Base-by-base conservation (phyloP, 2,329 filamentous ascomycete species). In the Colletotrichum liaoningense region DNA sequence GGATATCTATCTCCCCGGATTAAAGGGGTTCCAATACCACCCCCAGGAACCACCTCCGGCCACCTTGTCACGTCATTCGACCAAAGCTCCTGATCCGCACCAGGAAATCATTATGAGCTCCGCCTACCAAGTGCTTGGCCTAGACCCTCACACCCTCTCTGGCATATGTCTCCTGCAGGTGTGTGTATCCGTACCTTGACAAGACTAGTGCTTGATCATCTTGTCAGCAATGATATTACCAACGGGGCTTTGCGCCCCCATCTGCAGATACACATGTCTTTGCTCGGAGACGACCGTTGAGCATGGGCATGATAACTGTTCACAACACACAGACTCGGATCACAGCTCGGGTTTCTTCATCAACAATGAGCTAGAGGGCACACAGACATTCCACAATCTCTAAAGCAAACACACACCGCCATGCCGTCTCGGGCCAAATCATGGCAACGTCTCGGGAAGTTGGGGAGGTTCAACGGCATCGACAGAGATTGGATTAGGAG, bases 31-130 rank as follows among this genome's bases (percentile, higher is more conserved):
- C 33, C 16, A 72, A 65, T 62, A n/a, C 33, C 24, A 70, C 60
- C 49, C 19, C 60, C 33, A 62, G 35, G 59, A 66, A 65, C 24
- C 60, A 58, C 68, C 19, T 65, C 49, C 35, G 26, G 52, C 19
- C 46, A 38, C 57, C 19, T 28, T 46, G 67, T 73, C 67, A 70
- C 70, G 67, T 70, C 70, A 73, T 66, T 69, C 58, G 24, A 33
- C 33, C 38, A 46, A 46, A 49, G 33, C 55, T 26, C 26, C 35
- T 70, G 67, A 66, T 73, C 55, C 46, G 60, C 55, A 26, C 60
- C 67, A 52, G 60, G 60, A 66, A 24, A 57, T 38, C 11, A 24
- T 52, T 19, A 19, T 38, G 64, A 59, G 42, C 65, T 69, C 65
- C 65, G 30, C 65, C 60, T 70, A 22, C 56, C 16, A 46, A 35